Conservation (phyloP, 805 yeast species). For the Saturnispora kantuleensis region DNA sequence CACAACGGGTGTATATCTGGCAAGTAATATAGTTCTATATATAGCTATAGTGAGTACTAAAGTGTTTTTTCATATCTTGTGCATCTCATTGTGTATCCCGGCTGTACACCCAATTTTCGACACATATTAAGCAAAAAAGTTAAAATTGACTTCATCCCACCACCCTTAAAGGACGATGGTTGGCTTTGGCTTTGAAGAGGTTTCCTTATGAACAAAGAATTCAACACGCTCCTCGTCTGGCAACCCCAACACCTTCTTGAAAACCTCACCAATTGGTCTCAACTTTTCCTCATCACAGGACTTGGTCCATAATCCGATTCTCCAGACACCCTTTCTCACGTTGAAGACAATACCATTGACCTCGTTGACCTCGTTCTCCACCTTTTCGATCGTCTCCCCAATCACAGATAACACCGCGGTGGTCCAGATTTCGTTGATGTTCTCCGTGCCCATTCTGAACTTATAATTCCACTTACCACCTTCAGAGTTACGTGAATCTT, state of each 20-base stretch:
- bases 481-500: slow-evolving; percentile 71
- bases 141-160: background rate
- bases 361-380: slow-evolving; percentile 62
- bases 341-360: slow-evolving; percentile 92
- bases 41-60: slow-evolving; percentile 5
- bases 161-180: slow-evolving; percentile 14
- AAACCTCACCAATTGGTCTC: slow-evolving; percentile 71
- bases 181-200: slow-evolving; percentile 24
- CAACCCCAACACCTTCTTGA: slow-evolving; percentile 76
- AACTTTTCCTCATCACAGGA: slow-evolving; percentile 56
- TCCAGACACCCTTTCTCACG: slow-evolving; percentile 71
- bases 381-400: slow-evolving; percentile 87
- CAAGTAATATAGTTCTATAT: slow-evolving; percentile 1
- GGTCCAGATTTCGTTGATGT: slow-evolving; percentile 87
- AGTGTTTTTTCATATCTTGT: no score
- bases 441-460: slow-evolving; percentile 49
- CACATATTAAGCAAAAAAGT: slow-evolving; percentile 4
- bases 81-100: no score
- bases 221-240: slow-evolving; percentile 69
- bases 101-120: background rate
- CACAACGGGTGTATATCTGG: background rate
- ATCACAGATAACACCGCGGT: slow-evolving; percentile 79
- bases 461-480: slow-evolving; percentile 94
- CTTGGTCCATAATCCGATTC: slow-evolving; percentile 91
- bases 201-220: slow-evolving; percentile 59